Evolutionary conservation across 305 asterid genomes (phyloP).

Genomic region (Salvia sclarea): DNA sequence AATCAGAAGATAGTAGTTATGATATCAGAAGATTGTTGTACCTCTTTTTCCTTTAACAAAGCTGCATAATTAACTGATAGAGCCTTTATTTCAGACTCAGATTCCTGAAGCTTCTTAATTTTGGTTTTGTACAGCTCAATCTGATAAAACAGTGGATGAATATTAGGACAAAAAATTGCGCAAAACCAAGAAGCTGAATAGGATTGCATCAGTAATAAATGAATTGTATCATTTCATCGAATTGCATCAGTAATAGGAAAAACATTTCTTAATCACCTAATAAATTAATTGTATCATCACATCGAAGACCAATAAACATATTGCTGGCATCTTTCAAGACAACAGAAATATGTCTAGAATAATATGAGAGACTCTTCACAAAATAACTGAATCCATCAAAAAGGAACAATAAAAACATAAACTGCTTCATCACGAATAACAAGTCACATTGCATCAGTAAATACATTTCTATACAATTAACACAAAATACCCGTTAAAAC

Average conservation of each 20-base stretch:
- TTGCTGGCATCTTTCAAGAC: constrained; percentile 1
- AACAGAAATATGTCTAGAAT: constrained; percentile 2
- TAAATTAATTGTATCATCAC: constrained; percentile 6
- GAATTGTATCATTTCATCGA: neutral
- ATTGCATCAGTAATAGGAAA: too few relatives aligned
- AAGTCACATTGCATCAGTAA: neutral
- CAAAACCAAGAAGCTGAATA: neutral
- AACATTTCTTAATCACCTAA: too few relatives aligned
- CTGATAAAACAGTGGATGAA: constrained; percentile 38
- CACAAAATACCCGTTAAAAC: neutral
- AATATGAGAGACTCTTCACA: neutral
- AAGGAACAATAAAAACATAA: neutral
- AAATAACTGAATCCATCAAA: constrained; percentile 3
- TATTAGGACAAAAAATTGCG: constrained; percentile 6
- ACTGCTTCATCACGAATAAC: neutral
- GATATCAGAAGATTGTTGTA: constrained; percentile 29
- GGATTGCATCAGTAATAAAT: constrained; percentile 13
- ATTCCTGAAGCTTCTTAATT: constrained; percentile 87
- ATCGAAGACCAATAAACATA: constrained; percentile 1
- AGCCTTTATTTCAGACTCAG: constrained; percentile 95
- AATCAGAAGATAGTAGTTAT: constrained; percentile 2
- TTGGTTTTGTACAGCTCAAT: constrained; percentile 66
- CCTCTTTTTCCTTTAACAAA: constrained; percentile 92
- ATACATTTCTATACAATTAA: neutral
- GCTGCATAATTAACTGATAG: constrained; percentile 93